Base-by-base conservation (phyloP, 2,329 filamentous ascomycete genomes). In the Fusarium transvaalense region DNA sequence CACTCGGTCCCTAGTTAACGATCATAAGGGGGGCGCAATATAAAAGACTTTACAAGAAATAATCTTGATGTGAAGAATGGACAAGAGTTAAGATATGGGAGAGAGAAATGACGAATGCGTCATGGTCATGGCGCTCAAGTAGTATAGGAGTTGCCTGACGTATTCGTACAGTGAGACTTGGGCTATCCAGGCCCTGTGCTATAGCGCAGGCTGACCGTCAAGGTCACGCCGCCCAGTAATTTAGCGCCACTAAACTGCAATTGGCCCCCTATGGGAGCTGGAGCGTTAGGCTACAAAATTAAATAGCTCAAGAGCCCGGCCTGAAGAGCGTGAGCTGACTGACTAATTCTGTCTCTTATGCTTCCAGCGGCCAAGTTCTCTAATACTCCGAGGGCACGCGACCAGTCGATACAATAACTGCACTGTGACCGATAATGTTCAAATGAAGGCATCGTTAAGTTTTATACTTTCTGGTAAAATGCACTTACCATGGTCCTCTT, bases 61-160 rank as follows among this genome's bases (percentile, higher is more conserved):
- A 19, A 14, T 19, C 14, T 45, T 15, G 23, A 50, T 38, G 50
- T 62, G 37, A 46, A 27, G 43, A 35, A 59, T 27, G 34, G 25
- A 32, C 31, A 50, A 42, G 43, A 54, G 50, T 61, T 46, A 61
- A 27, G 50, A 55, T 56, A 64, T 42, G 56, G 58, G 42, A 58
- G 56, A 58, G 55, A 58, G 47, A 59, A 48, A 56, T 52, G 61
- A 61, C 42, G 61, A 64, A 61, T 69, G 64, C 60, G 67, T 69
- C 69, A 65, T 66, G 69, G 51, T 50, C 52, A 58, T 69, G 46
- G 62, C 53, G 62, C 37, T 43, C 29, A 25, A 15, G 25, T 17
- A 10, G 29, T 34, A 37, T 15, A 27, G 25, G 41, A 51, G 37
- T 35, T 46, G 50, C 38, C 62, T 69, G 66, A 70, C 62, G 66